These are phyloP conservation scores for Volutella citrinella DNA, from an alignment of 2,329 filamentous ascomycete genomes.

Conservation along the genomic window DNA sequence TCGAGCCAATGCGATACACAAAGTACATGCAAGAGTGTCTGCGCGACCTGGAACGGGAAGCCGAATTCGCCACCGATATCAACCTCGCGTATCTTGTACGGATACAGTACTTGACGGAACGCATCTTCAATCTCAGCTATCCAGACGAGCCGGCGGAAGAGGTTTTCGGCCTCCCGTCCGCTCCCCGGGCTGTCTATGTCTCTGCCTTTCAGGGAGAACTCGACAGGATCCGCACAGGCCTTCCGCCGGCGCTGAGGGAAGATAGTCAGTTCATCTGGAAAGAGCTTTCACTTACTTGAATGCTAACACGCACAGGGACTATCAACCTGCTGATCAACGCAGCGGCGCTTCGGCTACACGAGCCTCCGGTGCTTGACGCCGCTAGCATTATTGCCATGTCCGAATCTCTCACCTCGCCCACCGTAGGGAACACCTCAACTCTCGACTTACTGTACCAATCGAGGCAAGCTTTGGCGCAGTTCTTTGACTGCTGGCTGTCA, in stretches of 20 bases:
- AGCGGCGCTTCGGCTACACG: slow-evolving; percentile 43
- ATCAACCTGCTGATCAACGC: slow-evolving; percentile 40
- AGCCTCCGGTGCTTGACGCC: slow-evolving; percentile 44
- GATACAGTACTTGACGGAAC: slow-evolving; percentile 49
- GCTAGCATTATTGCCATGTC: slow-evolving; percentile 39
- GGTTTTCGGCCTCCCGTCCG: slow-evolving; percentile 33
- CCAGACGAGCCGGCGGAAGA: slow-evolving; percentile 33
- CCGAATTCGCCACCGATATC: slow-evolving; percentile 46
- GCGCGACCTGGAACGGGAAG: slow-evolving; percentile 38
- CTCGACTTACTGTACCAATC: slow-evolving; percentile 50
- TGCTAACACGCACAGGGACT: slow-evolving; percentile 26
- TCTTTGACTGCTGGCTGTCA: slow-evolving; percentile 47
- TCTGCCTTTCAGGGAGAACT: slow-evolving; percentile 45
- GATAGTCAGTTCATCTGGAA: slow-evolving; percentile 33
- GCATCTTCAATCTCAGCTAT: slow-evolving; percentile 41
- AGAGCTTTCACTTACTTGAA: accelerated
- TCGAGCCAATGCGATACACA: slow-evolving; percentile 49
- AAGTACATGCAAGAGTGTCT: slow-evolving; percentile 51
- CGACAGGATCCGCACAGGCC: slow-evolving; percentile 34
- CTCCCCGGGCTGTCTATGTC: slow-evolving; percentile 43
- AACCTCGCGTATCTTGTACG: slow-evolving; percentile 45
- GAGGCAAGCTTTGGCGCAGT: slow-evolving; percentile 43
- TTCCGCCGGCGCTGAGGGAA: slow-evolving; percentile 33
- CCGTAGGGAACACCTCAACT: slow-evolving; percentile 36
- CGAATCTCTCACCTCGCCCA: slow-evolving; percentile 39